Conservation (phyloP, 495 filamentous ascomycete species). For the Podospora didyma region DNA sequence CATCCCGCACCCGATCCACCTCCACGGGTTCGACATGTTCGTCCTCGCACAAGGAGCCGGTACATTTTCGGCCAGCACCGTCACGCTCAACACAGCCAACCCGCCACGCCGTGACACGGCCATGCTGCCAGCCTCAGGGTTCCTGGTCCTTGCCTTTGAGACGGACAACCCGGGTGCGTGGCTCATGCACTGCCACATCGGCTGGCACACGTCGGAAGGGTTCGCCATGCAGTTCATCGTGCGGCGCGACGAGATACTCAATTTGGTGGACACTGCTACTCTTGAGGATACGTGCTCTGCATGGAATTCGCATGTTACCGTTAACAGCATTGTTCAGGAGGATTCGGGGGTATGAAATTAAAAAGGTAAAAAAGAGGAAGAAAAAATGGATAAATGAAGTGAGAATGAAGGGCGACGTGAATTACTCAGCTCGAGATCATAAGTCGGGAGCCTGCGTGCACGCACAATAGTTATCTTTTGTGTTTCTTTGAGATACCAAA, state of each 20-base stretch:
- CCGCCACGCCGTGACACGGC: slow-evolving; percentile 57
- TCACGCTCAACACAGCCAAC: slow-evolving; percentile 35
- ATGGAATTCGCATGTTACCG: neutral
- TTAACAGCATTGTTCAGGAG: no score
- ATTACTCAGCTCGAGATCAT: no score
- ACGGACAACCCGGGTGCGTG: slow-evolving; percentile 46
- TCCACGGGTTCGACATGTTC: slow-evolving; percentile 59
- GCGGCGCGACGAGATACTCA: slow-evolving; percentile 12
- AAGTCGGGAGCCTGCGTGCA: no score
- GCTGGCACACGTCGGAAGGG: slow-evolving; percentile 45
- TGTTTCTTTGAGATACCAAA: no score
- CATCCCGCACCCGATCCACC: slow-evolving; percentile 47
- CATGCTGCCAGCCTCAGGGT: slow-evolving; percentile 35
- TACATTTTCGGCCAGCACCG: slow-evolving; percentile 15
- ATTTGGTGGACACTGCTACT: neutral
- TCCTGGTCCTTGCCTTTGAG: slow-evolving; percentile 46
- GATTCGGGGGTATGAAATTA: no score
- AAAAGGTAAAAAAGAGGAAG: no score
- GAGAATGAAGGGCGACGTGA: no score
- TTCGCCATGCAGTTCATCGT: slow-evolving; percentile 47
- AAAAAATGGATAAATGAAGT: no score
- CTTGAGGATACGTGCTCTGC: neutral
- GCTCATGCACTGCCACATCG: slow-evolving; percentile 50
- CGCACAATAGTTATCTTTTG: no score
- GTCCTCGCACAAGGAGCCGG: slow-evolving; percentile 41